Conservation (phyloP, 106 monocot genomes). For the Chionographis japonica region DNA sequence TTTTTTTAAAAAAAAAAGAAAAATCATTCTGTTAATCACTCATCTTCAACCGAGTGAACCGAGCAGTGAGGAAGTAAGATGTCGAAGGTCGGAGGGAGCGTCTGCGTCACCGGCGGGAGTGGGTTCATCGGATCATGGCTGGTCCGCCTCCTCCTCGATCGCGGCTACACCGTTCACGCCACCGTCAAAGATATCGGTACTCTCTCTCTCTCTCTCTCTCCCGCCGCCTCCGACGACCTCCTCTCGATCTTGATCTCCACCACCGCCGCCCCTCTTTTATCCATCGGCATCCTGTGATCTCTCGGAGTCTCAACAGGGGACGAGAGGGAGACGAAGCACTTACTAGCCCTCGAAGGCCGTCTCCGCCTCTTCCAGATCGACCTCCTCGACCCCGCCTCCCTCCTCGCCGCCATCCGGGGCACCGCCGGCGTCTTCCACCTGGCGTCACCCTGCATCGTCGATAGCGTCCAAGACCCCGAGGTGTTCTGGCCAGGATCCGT, state of each 20-base stretch:
- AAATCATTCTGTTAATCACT: too few species aligned
- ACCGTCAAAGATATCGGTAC: conserved; percentile 67
- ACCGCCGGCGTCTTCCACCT: conserved; percentile 57
- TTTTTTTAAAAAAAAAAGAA: too few species aligned
- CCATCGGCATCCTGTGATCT: not conserved
- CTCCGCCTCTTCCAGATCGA: conserved; percentile 49
- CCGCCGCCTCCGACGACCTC: not conserved
- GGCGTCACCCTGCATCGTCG: conserved; percentile 66
- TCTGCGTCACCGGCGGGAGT: conserved; percentile 67
- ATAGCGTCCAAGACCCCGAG: conserved; percentile 66
- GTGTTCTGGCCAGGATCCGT: conserved; percentile 22
- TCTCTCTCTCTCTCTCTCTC: not conserved
- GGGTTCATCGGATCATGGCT: conserved; percentile 77
- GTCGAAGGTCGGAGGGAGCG: not conserved
- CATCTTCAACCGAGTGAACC: too few species aligned
- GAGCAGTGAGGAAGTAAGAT: too few species aligned
- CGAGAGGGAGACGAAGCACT: conserved; percentile 68
- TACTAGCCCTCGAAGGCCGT: conserved; percentile 37
- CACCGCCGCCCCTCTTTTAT: not conserved
- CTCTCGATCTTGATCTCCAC: not conserved
- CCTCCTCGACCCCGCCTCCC: conserved; percentile 46
- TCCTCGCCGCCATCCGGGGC: conserved; percentile 42
- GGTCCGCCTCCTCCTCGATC: conserved; percentile 60
- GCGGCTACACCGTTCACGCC: conserved; percentile 82
- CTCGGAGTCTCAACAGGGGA: conserved; percentile 36